Evolutionary conservation across 31 red algal genomes (phyloP), one percentile per base, ranked within the genome.

Genomic region (Porphyra umbilicalis): DNA sequence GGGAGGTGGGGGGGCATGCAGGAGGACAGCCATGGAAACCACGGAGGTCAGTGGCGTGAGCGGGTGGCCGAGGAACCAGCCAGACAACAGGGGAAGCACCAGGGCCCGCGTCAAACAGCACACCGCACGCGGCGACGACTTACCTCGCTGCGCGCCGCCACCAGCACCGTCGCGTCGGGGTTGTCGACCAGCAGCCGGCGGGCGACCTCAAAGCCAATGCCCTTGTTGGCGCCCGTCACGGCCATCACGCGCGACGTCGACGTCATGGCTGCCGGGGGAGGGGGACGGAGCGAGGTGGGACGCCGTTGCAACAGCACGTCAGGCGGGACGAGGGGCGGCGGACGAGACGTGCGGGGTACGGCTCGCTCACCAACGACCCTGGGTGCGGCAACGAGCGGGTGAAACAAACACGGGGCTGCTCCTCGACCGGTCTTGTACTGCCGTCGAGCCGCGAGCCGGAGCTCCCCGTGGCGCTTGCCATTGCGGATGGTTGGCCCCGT

Each of bases 211-310:
- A 31, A 71, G 29, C 81, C 39, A 35, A 71, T 82, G 18, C 81
- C 81, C 75, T 82, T 71, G 81, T 82, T 82, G 35, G 68, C 81
- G 25, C 81, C 81, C 35, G 81, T 82, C 71, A 82, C 81, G 8
- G 57, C 57, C 57, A 71, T 71, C 25, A n/a, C 57, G 57, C 25
- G 57, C 20, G n/a, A n/a, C n/a, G n/a, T n/a, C n/a, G n/a, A n/a
- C n/a, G n/a, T n/a, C n/a, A n/a, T n/a, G n/a, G n/a, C n/a, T n/a
- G n/a, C n/a, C n/a, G n/a, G n/a, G n/a, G n/a, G n/a, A n/a, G n/a
- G n/a, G n/a, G n/a, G n/a, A n/a, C n/a, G n/a, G n/a, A n/a, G n/a
- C n/a, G n/a, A 1, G n/a, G n/a, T n/a, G n/a, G n/a, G n/a, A n/a
- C n/a, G n/a, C n/a, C n/a, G n/a, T n/a, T n/a, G n/a, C n/a, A n/a